These are phyloP conservation scores for Mallotus repandus DNA, from an alignment of 441 rosid genomes.

Conservation along the genomic window DNA sequence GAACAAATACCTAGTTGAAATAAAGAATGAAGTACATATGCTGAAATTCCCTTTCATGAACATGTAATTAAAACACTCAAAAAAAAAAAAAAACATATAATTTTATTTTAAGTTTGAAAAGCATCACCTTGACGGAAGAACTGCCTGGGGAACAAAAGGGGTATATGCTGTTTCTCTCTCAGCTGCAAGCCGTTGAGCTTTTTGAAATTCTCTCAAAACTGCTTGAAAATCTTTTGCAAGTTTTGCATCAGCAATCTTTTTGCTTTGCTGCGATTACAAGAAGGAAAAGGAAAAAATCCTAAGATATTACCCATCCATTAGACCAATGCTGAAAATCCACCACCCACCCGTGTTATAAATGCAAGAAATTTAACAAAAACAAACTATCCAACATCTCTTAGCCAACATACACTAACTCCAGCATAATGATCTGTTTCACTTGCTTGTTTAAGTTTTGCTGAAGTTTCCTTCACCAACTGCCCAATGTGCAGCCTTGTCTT, in stretches of 20 bases:
- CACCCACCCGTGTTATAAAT: background rate
- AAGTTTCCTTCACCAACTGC: conserved; percentile 89
- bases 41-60: background rate
- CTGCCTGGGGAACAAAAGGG: conserved; percentile 70
- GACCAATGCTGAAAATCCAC: background rate
- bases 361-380: background rate
- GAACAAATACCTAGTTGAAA: too few species aligned
- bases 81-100: background rate
- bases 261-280: conserved; percentile 57
- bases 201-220: conserved; percentile 89
- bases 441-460: conserved; percentile 90
- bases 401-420: conserved; percentile 64
- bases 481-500: conserved; percentile 80
- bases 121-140: conserved; percentile 59
- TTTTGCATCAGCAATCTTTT: conserved; percentile 93
- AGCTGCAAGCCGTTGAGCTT: conserved; percentile 90
- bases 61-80: background rate
- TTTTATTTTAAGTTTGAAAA: background rate
- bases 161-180: conserved; percentile 87
- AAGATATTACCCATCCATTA: background rate
- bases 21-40: too few species aligned
- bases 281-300: background rate
- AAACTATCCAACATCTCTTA: too few species aligned
- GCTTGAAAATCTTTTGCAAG: conserved; percentile 95
- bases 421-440: conserved; percentile 79